These are phyloP conservation scores for Cicer yamashitae DNA, from an alignment of 306 rosid species.

Conservation along the genomic window DNA sequence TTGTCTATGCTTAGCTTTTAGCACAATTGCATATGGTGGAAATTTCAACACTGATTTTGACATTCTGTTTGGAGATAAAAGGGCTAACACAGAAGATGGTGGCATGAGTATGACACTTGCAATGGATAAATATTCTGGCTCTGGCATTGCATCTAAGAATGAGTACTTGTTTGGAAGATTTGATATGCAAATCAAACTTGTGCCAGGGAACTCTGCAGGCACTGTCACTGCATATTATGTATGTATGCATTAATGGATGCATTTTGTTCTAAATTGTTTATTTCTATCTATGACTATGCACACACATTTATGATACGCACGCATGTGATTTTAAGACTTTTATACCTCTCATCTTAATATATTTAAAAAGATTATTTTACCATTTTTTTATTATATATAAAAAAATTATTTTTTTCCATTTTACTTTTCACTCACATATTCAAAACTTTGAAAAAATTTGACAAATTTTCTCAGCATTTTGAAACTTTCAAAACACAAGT, in stretches of 20 bases:
- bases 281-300: too few species aligned
- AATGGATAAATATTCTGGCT: conserved; percentile 49
- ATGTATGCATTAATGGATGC: not conserved
- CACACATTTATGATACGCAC: too few species aligned
- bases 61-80: conserved; percentile 46
- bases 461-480: too few species aligned
- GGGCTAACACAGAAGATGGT: conserved; percentile 39
- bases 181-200: conserved; percentile 59
- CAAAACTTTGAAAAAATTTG: too few species aligned
- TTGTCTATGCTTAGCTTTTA: conserved; percentile 15
- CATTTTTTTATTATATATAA: too few species aligned
- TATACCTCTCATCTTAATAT: too few species aligned
- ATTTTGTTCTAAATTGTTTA: too few species aligned
- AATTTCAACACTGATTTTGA: conserved; percentile 46
- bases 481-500: too few species aligned
- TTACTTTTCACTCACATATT: too few species aligned
- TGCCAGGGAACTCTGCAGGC: conserved; percentile 57
- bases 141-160: conserved; percentile 48
- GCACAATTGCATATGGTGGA: conserved; percentile 40
- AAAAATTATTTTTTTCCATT: too few species aligned
- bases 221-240: conserved; percentile 57
- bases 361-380: too few species aligned
- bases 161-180: conserved; percentile 56
- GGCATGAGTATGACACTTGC: conserved; percentile 45
- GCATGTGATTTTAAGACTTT: too few species aligned